These are phyloP conservation scores for Gypsophila paniculata DNA, from an alignment of 179 eudicot genomes.

Conservation along the genomic window DNA sequence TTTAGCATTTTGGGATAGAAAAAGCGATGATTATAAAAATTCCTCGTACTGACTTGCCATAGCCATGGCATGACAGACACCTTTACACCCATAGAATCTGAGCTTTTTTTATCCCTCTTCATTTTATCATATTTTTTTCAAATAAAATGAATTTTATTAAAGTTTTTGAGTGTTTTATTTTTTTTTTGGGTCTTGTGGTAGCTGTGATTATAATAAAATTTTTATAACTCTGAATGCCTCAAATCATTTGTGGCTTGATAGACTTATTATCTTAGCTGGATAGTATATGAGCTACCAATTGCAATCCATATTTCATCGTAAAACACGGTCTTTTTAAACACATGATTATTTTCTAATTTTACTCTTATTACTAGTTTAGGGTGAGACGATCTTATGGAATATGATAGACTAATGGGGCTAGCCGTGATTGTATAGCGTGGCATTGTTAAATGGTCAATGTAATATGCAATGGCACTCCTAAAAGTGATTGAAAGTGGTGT, in stretches of 20 bases:
- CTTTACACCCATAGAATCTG: constrained; percentile 82
- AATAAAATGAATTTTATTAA: neutral
- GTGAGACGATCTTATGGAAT: no score
- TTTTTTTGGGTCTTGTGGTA: neutral
- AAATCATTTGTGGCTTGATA: constrained; percentile 23
- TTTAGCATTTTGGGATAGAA: constrained; percentile 5
- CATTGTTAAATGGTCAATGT: constrained; percentile 21
- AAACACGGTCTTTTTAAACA: no score
- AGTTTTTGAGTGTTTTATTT: neutral
- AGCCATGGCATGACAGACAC: constrained; percentile 60
- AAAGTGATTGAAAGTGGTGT: constrained; percentile 44
- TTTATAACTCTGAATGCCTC: constrained; percentile 18
- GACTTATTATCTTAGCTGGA: constrained; percentile 34
- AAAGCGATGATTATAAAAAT: constrained; percentile 65
- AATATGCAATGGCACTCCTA: constrained; percentile 37
- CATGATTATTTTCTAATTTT: no score
- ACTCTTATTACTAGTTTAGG: no score
- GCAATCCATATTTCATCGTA: no score
- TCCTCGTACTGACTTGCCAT: constrained; percentile 71
- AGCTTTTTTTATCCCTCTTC: constrained; percentile 27
- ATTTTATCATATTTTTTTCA: neutral
- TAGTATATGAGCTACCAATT: constrained; percentile 37
- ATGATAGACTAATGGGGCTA: constrained; percentile 18
- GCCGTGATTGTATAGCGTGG: constrained; percentile 12
- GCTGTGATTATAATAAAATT: constrained; percentile 28